Base-by-base conservation (phyloP, 495 filamentous ascomycete genomes). In the Trichoderma reesei region DNA sequence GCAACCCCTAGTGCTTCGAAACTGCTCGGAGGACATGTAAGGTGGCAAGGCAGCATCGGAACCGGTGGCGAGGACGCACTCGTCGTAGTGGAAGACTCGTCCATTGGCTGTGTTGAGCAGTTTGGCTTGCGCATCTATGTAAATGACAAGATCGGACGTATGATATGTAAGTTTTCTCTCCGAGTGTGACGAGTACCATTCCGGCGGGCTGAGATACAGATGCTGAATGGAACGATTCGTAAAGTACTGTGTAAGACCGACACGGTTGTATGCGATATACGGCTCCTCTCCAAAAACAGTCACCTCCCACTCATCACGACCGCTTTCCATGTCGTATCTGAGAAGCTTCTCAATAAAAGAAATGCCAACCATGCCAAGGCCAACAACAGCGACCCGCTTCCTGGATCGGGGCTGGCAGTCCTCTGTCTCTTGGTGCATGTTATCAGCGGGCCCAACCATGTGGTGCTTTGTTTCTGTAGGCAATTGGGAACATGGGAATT, bases 311-410 rank as follows among this genome's bases (percentile, higher is more conserved):
- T 80, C 65, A 84, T 73, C 67, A 89, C 86, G 0, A 84, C 84
- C 44, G 20, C 44, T 48, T 1, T 48, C 44, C 14, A 48, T 9
- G 71, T 96, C 92, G 51, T 89, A 85, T 68, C 96, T 96, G 70
- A 96, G 81, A 37, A 96, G 72, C 75, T 96, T 96, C 74, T 98
- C 93, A 66, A 96, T 96, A 73, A 96, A 92, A 56, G 90, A 86
- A 63, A 97, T 90, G 31, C 91, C 93, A 46, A 98, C 92, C 93
- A 98, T 98, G 10, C 93, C 93, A 75, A 98, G 75, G 9, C 93
- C 93, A 34, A 96, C 90, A 39, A 98, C 84, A 4, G 44, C 44
- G 8, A 18, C 44, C 18, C n/a, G 38, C 9, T 48, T 48, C 16
- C 20, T 48, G 20, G 6, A 18, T 18, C 44, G 18, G 18, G 16